These are phyloP conservation scores for Chloropicon primus DNA, from an alignment of 139 green algal species.

Conservation along the genomic window DNA sequence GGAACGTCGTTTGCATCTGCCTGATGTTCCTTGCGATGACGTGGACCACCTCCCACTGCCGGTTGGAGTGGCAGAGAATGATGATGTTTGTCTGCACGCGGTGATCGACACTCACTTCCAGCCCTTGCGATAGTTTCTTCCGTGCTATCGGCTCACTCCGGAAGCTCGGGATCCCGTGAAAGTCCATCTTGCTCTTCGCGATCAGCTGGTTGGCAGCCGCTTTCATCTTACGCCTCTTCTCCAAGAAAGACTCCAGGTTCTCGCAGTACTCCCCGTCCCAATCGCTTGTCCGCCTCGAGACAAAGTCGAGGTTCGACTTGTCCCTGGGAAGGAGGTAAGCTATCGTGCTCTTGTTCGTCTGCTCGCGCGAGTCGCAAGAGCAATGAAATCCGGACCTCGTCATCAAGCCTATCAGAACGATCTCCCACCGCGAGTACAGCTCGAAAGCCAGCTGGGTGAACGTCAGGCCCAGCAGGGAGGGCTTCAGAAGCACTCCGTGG, in stretches of 20 bases:
- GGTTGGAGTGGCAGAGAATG: neutral
- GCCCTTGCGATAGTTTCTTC: no score
- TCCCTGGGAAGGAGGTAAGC: neutral
- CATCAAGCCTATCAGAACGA: neutral
- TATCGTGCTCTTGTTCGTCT: neutral
- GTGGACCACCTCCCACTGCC: neutral
- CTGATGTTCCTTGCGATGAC: neutral
- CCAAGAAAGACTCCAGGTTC: neutral
- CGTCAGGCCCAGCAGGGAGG: neutral
- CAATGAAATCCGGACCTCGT: neutral
- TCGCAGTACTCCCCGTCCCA: neutral
- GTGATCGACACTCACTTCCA: no score
- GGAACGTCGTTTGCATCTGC: neutral
- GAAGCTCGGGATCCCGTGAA: neutral
- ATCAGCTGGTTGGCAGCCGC: neutral
- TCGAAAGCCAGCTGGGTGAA: neutral
- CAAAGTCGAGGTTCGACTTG: neutral
- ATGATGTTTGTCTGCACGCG: neutral
- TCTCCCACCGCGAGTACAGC: neutral
- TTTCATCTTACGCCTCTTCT: neutral
- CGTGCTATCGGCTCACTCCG: neutral
- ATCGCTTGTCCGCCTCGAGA: neutral
- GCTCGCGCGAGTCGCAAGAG: neutral
- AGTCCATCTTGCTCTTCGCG: neutral
- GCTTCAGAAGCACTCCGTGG: neutral